A percentile compares a stretch with the other conserved stretches of the same genome.
Evolutionary conservation across 2,329 filamentous ascomycete species (phyloP).

Genomic region (Neofusicoccum kwambonambiense): DNA sequence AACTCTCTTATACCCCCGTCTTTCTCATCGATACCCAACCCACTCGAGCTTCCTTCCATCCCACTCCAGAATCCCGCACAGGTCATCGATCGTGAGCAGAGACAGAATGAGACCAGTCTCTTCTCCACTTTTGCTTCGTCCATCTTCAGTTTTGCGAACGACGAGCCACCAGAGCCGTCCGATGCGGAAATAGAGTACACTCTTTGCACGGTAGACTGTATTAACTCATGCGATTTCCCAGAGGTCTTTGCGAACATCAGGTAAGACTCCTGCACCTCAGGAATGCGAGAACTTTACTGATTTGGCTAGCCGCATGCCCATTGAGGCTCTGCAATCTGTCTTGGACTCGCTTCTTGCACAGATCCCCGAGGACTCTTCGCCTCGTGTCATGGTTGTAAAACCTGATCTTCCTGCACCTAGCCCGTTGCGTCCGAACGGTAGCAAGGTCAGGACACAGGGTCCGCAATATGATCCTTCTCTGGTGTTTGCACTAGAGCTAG

Average conservation of each 20-base stretch:
- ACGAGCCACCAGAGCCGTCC: conserved; percentile 95
- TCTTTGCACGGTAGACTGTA: conserved; percentile 88
- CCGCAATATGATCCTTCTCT: conserved; percentile 80
- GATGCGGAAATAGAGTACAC: conserved; percentile 97
- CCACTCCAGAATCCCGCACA: conserved; percentile 89
- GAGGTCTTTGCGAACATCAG: conserved; percentile 80
- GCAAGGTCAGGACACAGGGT: conserved; percentile 55
- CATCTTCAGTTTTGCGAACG: conserved; percentile 96
- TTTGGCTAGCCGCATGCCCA: conserved; percentile 59
- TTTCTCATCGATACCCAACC: conserved; percentile 63
- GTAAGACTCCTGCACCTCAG: conserved; percentile 47
- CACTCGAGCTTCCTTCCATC: conserved; percentile 73
- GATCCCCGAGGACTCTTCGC: conserved; percentile 80
- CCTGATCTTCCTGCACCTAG: conserved; percentile 70
- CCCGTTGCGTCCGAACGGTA: conserved; percentile 58
- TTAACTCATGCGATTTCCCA: conserved; percentile 83
- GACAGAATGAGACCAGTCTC: conserved; percentile 75
- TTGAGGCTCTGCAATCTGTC: conserved; percentile 58
- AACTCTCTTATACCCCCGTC: conserved; percentile 89
- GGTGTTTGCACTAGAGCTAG: conserved; percentile 88
- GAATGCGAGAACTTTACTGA: neutral
- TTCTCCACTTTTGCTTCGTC: conserved; percentile 96
- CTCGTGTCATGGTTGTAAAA: conserved; percentile 84
- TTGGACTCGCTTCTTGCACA: conserved; percentile 75
- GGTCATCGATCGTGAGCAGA: conserved; percentile 82